Conservation (phyloP, 345 rosid species). For the Murraya paniculata region DNA sequence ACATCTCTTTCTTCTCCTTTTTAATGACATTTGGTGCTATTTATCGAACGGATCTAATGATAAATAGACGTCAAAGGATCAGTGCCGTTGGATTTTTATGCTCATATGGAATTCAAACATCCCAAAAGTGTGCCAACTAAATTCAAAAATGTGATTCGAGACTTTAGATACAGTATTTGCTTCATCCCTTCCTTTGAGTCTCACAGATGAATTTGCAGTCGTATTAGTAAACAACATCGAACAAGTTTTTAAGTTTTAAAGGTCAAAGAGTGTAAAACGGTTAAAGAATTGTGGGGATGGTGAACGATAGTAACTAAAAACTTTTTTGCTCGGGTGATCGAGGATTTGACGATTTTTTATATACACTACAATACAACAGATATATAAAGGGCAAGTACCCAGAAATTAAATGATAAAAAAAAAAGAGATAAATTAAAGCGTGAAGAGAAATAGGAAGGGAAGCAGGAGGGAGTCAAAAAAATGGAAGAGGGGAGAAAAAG, state of each 20-base stretch:
- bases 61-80: no score
- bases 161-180: background rate
- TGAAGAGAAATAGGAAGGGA: background rate
- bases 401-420: constrained; percentile 26
- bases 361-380: constrained; percentile 48
- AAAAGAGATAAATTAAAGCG: constrained; percentile 19
- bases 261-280: no score
- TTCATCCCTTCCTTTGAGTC: no score
- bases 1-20: background rate
- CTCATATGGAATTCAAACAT: no score
- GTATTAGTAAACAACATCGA: no score
- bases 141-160: background rate
- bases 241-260: no score
- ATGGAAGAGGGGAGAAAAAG: constrained; percentile 12
- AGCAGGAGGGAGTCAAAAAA: background rate
- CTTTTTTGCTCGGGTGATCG: constrained; percentile 21
- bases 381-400: constrained; percentile 32
- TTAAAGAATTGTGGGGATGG: background rate
- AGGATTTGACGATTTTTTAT: constrained; percentile 38
- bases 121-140: no score
- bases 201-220: no score
- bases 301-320: constrained; percentile 18
- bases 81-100: no score
- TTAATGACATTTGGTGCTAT: no score
- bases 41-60: background rate